Evolutionary conservation across 116 monocot genomes (phyloP).

Genomic region (Phalaenopsis hybrid): DNA sequence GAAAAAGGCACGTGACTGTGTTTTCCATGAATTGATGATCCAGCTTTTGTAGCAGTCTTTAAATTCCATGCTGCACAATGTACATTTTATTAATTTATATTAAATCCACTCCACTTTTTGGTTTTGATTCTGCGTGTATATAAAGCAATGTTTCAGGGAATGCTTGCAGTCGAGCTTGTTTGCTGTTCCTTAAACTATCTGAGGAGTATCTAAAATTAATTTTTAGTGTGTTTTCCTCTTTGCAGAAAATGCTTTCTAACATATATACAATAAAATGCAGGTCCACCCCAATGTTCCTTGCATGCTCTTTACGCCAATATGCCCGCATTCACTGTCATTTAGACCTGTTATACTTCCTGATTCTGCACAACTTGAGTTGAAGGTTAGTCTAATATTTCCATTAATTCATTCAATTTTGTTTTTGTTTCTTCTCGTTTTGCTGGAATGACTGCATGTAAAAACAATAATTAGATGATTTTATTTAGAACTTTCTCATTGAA

Average conservation of each 20-base stretch:
- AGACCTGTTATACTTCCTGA: slow-evolving; percentile 99
- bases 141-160: background rate
- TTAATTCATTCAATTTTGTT: background rate
- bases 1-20: background rate
- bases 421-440: background rate
- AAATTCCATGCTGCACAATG: background rate
- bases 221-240: background rate
- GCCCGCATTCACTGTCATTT: slow-evolving; percentile 93
- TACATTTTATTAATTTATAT: background rate
- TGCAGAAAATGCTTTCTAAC: slow-evolving; percentile 1
- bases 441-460: background rate
- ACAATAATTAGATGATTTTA: background rate
- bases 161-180: background rate
- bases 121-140: background rate
- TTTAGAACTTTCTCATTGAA: background rate
- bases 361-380: slow-evolving; percentile 86
- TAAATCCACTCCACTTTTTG: background rate
- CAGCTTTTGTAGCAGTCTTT: background rate
- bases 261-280: slow-evolving; percentile 29
- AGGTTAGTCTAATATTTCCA: slow-evolving; percentile 37
- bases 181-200: background rate
- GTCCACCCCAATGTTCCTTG: slow-evolving; percentile 98
- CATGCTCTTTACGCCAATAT: slow-evolving; percentile 96
- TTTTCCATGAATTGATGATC: background rate
- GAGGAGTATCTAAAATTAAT: background rate